These are phyloP conservation scores for Geum urbanum DNA, from an alignment of 306 rosid species.

Conservation along the genomic window DNA sequence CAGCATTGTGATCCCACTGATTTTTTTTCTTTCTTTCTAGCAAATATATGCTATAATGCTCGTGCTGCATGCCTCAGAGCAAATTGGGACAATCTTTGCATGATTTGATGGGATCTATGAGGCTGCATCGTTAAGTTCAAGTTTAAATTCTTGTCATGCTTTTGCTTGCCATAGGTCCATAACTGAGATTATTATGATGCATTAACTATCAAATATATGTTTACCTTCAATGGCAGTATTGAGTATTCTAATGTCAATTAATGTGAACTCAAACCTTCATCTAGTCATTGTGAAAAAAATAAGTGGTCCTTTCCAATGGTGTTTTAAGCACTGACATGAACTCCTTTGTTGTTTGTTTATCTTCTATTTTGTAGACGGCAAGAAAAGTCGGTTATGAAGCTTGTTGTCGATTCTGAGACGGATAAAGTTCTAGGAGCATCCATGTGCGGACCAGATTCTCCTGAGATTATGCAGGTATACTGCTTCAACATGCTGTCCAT, in stretches of 20 bases:
- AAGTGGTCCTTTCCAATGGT: neutral
- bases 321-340: slow-evolving; percentile 7
- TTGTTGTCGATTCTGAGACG: slow-evolving; percentile 81
- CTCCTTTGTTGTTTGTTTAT: neutral
- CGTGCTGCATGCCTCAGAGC: neutral
- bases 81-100: neutral
- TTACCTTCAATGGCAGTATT: too few species aligned
- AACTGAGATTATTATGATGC: neutral
- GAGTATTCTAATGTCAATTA: too few species aligned
- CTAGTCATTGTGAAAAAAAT: too few species aligned
- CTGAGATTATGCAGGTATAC: slow-evolving; percentile 90
- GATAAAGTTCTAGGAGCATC: slow-evolving; percentile 87
- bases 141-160: neutral
- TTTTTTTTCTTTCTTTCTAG: too few species aligned
- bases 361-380: slow-evolving; percentile 52
- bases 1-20: slow-evolving; percentile 21
- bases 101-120: neutral
- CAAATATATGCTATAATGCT: neutral
- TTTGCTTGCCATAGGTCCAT: neutral
- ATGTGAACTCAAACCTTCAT: too few species aligned
- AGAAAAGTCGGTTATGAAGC: slow-evolving; percentile 92
- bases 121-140: neutral
- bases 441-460: slow-evolving; percentile 93
- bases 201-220: too few species aligned
- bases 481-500: neutral